These are phyloP conservation scores for Corchorus olitorius DNA, from an alignment of 345 rosid species.

Conservation along the genomic window DNA sequence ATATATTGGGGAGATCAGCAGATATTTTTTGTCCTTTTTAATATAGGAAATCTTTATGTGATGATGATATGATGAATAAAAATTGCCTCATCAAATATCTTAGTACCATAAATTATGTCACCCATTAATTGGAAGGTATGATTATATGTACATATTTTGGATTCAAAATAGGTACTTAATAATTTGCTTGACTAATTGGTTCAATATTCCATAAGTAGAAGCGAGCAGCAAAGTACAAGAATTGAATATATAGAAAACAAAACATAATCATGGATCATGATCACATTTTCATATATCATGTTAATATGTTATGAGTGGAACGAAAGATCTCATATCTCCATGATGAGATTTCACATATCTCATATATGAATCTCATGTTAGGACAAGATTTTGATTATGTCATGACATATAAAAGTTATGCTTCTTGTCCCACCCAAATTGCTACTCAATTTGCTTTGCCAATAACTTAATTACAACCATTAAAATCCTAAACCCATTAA, in stretches of 20 bases:
- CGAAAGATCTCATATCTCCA: slow-evolving; percentile 5
- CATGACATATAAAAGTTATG: no score
- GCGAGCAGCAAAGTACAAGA: neutral
- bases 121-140: neutral
- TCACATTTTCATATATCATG: neutral
- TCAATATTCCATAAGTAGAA: neutral
- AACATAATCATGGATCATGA: neutral
- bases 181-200: neutral
- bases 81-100: no score
- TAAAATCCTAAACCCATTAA: no score
- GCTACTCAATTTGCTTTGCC: no score
- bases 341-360: slow-evolving; percentile 5
- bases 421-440: no score
- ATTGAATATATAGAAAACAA: neutral
- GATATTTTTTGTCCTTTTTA: no score
- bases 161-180: neutral
- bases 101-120: neutral
- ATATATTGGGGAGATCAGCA: no score
- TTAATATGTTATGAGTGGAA: neutral
- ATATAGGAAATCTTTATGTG: no score
- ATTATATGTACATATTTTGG: neutral
- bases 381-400: neutral
- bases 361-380: neutral
- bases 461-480: no score
- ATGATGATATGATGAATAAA: no score